phyloP scores from a whole-genome alignment of 1,284 basidiomycete genomes.

The Rhodotorula sp. region DNA sequence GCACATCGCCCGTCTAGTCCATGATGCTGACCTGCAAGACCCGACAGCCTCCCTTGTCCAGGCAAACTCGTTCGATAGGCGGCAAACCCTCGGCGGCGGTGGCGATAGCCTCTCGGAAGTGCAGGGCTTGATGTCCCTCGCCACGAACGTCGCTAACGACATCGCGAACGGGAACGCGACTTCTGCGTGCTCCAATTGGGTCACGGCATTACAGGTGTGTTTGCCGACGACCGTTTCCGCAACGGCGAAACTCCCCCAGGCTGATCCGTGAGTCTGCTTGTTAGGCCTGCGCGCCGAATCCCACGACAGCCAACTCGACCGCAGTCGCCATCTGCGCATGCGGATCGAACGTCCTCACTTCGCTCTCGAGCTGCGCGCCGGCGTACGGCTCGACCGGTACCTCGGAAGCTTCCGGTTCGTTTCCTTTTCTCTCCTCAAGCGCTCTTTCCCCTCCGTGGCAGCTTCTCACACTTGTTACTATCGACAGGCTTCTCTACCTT shows the following conservation, averaged over 20 bases:
- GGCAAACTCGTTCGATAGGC: no score
- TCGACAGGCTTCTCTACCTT: slow-evolving; percentile 16
- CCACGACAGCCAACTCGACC: background rate
- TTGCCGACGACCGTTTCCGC: background rate
- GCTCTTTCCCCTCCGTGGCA: no score
- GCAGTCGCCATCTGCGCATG: slow-evolving; percentile 17
- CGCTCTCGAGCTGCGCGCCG: slow-evolving; percentile 12
- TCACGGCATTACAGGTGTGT: background rate
- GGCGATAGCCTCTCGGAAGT: background rate
- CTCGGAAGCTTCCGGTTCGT: slow-evolving; percentile 6
- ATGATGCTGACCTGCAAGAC: no score
- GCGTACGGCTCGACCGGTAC: slow-evolving; percentile 3
- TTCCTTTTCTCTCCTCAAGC: background rate
- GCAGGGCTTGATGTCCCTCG: background rate
- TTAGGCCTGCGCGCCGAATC: background rate
- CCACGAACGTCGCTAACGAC: background rate
- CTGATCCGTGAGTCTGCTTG: background rate
- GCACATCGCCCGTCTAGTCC: no score
- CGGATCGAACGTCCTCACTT: background rate
- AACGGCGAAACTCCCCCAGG: background rate
- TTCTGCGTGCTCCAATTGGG: background rate
- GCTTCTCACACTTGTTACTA: no score
- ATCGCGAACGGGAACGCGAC: background rate
- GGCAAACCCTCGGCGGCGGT: no score
- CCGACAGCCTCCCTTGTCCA: background rate